These are phyloP conservation scores for Rhipidocladum racemiflorum DNA, from an alignment of 176 grass and related monocot species.

Conservation along the genomic window DNA sequence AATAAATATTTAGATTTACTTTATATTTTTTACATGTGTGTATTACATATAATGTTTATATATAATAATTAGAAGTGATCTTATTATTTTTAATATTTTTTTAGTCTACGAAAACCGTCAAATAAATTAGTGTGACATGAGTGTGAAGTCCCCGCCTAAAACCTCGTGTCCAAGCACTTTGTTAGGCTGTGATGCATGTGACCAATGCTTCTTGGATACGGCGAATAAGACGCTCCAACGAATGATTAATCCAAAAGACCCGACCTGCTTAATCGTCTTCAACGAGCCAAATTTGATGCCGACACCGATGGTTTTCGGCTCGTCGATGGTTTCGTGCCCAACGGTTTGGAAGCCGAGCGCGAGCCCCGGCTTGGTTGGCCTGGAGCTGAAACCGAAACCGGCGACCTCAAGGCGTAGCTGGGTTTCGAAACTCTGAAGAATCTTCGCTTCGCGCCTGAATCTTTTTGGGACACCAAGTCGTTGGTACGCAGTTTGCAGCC, in stretches of 20 bases:
- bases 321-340: neutral
- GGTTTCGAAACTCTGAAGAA: neutral
- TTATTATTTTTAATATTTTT: too few relatives aligned
- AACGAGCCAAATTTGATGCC: neutral
- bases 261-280: neutral
- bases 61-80: too few relatives aligned
- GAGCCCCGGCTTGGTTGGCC: neutral
- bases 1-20: too few relatives aligned
- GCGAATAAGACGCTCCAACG: neutral
- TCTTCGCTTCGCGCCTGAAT: neutral
- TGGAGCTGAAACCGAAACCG: neutral
- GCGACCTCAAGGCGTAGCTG: neutral
- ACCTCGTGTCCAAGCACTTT: neutral
- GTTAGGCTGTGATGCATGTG: neutral
- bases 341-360: neutral
- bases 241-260: neutral
- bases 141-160: constrained; percentile 16
- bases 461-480: neutral
- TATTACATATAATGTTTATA: too few relatives aligned
- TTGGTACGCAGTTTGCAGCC: neutral
- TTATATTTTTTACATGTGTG: too few relatives aligned
- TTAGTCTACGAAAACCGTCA: too few relatives aligned
- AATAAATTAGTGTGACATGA: too few relatives aligned
- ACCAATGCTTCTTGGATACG: neutral
- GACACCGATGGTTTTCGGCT: neutral